Conservation (phyloP, 441 rosid species). For the Pelargonium cotyledonis region DNA sequence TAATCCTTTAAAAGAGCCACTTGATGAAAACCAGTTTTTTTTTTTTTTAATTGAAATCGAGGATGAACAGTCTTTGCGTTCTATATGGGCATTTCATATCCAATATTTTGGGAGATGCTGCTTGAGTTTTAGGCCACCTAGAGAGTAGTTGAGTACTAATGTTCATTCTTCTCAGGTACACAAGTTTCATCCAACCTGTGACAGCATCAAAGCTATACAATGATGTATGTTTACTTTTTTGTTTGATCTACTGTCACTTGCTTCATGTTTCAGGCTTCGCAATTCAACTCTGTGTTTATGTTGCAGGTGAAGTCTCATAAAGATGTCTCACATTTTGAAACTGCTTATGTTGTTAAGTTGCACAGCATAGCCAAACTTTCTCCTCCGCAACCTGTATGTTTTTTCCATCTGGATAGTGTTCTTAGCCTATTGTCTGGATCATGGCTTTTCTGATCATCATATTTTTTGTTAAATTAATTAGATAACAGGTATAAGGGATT, state of each 20-base stretch:
- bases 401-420: slow-evolving; percentile 15
- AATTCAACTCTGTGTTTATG: slow-evolving; percentile 15
- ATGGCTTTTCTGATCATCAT: neutral
- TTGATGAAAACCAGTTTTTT: no score
- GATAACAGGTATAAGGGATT: neutral
- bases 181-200: slow-evolving; percentile 92
- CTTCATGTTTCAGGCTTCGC: slow-evolving; percentile 5
- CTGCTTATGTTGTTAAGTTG: slow-evolving; percentile 93
- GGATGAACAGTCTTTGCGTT: no score
- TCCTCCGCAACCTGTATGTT: slow-evolving; percentile 75
- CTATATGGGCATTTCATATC: neutral
- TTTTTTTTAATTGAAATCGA: no score
- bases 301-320: slow-evolving; percentile 82
- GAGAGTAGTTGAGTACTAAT: neutral
- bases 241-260: slow-evolving; percentile 10
- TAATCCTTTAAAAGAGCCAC: no score
- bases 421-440: slow-evolving; percentile 1
- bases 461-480: neutral
- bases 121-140: no score
- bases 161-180: slow-evolving; percentile 49
- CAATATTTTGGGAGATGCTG: neutral
- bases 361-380: slow-evolving; percentile 85
- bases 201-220: slow-evolving; percentile 85
- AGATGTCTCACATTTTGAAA: slow-evolving; percentile 85
- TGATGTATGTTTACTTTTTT: slow-evolving; percentile 46